phyloP scores from a whole-genome alignment of 2,329 filamentous ascomycete genomes.

The Xylariaceae sp. region DNA sequence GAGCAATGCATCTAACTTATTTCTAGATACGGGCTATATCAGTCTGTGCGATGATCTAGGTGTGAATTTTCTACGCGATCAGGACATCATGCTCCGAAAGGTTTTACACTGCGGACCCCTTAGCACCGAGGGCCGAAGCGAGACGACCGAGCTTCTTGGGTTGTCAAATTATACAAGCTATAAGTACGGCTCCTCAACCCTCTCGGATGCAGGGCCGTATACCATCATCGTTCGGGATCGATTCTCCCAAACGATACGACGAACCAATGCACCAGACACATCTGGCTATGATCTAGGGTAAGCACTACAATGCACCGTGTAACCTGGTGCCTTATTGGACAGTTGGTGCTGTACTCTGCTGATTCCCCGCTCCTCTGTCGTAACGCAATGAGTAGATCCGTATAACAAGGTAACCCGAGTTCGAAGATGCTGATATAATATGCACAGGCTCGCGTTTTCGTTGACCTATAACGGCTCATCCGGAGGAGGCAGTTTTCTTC shows the following conservation, averaged over 20 bases:
- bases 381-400: not conserved
- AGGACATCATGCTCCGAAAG: constrained; percentile 4
- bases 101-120: constrained; percentile 13
- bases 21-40: constrained; percentile 7
- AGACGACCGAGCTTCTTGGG: too few species aligned
- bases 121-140: constrained; percentile 7
- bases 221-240: too few species aligned
- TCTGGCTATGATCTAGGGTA: too few species aligned
- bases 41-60: constrained; percentile 7
- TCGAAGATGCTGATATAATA: not conserved
- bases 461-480: not conserved
- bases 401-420: not conserved
- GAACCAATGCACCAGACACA: constrained; percentile 4
- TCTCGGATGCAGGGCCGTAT: too few species aligned
- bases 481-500: not conserved
- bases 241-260: too few species aligned
- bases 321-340: constrained; percentile 1
- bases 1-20: constrained; percentile 1
- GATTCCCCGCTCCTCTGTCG: not conserved
- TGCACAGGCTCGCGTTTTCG: not conserved
- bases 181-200: too few species aligned
- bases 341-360: not conserved
- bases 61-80: constrained; percentile 4
- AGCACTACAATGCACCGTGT: not conserved
- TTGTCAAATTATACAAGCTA: too few species aligned